Base-by-base conservation (phyloP, 2,329 filamentous ascomycete genomes). In the Cordyceps cateniannulata region DNA sequence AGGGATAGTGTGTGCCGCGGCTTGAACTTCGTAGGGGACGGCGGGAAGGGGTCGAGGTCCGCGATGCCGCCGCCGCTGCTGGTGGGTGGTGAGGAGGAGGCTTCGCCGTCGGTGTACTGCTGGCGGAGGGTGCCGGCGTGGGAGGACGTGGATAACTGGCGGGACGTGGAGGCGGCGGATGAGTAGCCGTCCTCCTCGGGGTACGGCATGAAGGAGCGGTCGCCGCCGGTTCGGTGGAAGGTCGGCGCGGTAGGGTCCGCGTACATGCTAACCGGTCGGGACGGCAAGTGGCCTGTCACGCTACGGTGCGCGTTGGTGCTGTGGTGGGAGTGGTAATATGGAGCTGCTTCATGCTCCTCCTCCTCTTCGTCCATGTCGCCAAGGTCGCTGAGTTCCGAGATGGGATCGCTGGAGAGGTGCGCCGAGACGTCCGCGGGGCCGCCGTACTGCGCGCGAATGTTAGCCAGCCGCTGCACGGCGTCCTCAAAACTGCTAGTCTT, bases 1-100 rank as follows among this genome's bases (percentile, higher is more conserved):
- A 95, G 80, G 0, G 87, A 86, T 9, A 88, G 73, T 0, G 79
- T 81, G 55, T 84, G 83, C 0, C 83, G 78, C 0, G 76, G 74
- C 61, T 77, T 81, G 2, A n/a, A 8, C n/a, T 85, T 86, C 48
- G 75, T 69, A 0, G 85, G 85, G 0, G 85, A 86, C 0, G 84
- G 83, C 1, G 84, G 85, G 0, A 53, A n/a, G n/a, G n/a, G n/a
- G n/a, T n/a, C n/a, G n/a, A 59, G 48, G 27, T 40, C 14, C 56
- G 56, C 24, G 56, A 27, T 16, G 48, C 20, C 24, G n/a, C 44
- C 24, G 47, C 47, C 29, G 38, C 53, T 10, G n/a, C 16, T 32
- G 7, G 48, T 50, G 22, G 47, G 32, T 24, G 53, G 24, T 9
- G 52, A 40, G 5, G 45, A 47, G n/a, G 29, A 32, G 25, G 25